phyloP scores from a whole-genome alignment of 108 stramenopile genomes.

The Seminavis robusta region DNA sequence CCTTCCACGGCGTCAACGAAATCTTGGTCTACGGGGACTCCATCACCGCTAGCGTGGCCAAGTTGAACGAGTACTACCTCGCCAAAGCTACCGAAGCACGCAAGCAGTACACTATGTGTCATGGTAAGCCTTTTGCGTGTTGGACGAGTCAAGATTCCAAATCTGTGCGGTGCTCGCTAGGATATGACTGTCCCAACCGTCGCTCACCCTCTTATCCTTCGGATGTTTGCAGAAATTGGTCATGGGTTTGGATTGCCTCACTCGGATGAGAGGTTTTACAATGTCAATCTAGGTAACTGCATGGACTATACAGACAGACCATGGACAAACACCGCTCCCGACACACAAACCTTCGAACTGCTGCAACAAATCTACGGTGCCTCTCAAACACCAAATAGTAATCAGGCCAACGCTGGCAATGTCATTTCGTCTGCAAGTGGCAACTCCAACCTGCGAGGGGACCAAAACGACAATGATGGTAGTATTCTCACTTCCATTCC shows the following conservation, averaged over 20 bases:
- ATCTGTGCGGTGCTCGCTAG: not conserved
- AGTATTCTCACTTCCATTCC: too few species aligned
- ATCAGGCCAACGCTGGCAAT: too few species aligned
- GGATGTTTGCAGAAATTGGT: conserved; percentile 7
- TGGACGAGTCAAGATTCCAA: not conserved
- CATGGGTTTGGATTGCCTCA: conserved; percentile 70
- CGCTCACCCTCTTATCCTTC: too few species aligned
- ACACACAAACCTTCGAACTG: too few species aligned
- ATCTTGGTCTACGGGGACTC: conserved; percentile 32
- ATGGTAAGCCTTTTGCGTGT: conserved; percentile 26
- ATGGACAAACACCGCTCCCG: too few species aligned
- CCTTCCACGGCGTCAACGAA: conserved; percentile 79
- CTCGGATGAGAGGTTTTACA: conserved; percentile 43
- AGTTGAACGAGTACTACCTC: conserved; percentile 71
- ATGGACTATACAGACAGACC: conserved; percentile 4
- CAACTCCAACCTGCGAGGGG: too few species aligned
- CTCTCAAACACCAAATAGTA: too few species aligned
- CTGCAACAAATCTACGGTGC: too few species aligned
- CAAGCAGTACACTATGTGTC: conserved; percentile 71
- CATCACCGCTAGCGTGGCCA: conserved; percentile 40
- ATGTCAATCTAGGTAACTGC: conserved; percentile 15
- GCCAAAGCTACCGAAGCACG: conserved; percentile 31
- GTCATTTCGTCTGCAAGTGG: too few species aligned
- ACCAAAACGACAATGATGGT: too few species aligned
- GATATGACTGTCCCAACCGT: too few species aligned